Conservation (phyloP, 192 early-diverging fungal genomes). For the Endogone sp. region DNA sequence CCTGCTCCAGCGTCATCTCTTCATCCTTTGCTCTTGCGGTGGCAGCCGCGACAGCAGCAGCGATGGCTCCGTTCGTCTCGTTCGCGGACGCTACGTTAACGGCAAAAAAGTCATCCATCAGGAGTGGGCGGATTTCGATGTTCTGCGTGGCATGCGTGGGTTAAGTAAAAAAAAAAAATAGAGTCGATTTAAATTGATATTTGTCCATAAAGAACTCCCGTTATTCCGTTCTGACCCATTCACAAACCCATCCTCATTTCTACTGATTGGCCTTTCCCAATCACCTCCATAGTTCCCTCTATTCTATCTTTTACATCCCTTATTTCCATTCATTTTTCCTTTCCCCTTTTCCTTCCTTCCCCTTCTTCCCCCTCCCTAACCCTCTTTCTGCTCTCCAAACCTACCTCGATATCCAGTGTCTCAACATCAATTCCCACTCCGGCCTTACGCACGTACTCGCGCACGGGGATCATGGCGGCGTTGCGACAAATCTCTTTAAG, state of each 20-base stretch:
- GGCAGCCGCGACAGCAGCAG: not conserved
- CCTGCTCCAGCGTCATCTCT: not conserved
- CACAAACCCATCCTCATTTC: not conserved
- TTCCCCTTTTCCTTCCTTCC: too few relatives aligned
- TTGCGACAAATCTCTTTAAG: conserved; percentile 97
- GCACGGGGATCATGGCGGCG: conserved; percentile 93
- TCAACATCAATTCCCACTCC: conserved; percentile 20
- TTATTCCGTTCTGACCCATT: not conserved
- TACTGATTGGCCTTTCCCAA: too few relatives aligned
- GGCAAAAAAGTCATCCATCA: conserved; percentile 21
- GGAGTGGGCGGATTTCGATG: conserved; percentile 19
- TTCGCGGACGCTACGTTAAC: conserved; percentile 7
- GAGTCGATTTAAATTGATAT: not conserved
- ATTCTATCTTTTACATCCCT: conserved; percentile 19
- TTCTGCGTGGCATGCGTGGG: conserved; percentile 12
- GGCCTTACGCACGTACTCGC: conserved; percentile 69
- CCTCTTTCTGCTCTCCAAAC: too few relatives aligned
- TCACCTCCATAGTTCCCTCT: not conserved
- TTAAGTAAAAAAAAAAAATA: not conserved
- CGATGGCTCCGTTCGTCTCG: not conserved
- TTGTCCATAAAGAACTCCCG: not conserved
- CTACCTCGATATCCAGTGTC: conserved; percentile 22
- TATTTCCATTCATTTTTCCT: too few relatives aligned
- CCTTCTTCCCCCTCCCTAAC: too few relatives aligned
- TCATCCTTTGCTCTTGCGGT: not conserved